Evolutionary conservation across 495 filamentous ascomycete genomes (phyloP), one percentile per base, ranked within the genome.

Genomic region (Neurospora cerealis): DNA sequence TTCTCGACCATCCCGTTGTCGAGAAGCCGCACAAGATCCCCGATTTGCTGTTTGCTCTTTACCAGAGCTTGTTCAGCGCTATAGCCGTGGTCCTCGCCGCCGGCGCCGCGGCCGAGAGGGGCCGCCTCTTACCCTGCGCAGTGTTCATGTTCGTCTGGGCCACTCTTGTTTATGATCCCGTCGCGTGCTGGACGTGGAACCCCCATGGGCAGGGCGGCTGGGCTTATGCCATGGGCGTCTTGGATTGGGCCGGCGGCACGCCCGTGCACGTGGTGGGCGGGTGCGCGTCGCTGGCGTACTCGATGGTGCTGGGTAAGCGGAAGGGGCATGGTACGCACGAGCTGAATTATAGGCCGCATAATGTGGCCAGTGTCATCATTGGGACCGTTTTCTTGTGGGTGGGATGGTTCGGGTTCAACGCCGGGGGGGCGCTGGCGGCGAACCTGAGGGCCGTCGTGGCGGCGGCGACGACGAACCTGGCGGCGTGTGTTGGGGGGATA

Each of bases 141-240:
- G 86, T 97, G 79, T 98, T 97, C 86, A 96, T 97, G 92, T 96
- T 98, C 77, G 84, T 97, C 80, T 98, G 95, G 95, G 86, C 90
- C 2, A 98, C 95, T n/a, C 80, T 98, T 71, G 93, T 98, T 81
- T 97, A 97, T 82, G 93, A 97, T 75, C 92, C 94, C 6, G 92
- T 97, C 79, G 94, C 94, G 37, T 98, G 95, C 87, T 98, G 95
- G 95, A 97, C 94, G 17, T 98, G 95, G 95, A 98, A 98, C 80
- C 78, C 91, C 0, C 44, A 48, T 48, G 48, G 21, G 11, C 24
- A 60, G 9, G 78, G 81, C 11, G 95, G 95, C 69, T 98, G 95
- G 95, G 89, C 91, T 24, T 91, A 87, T 80, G 84, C 87, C 70
- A 87, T 95, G 81, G 95, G 95, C 60, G 94, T 93, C 34, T 87